Percentiles rank a stretch among this genome's conserved stretches.
phyloP scores from a whole-genome alignment of 2,329 filamentous ascomycete genomes.

The Fusarium metavorans region DNA sequence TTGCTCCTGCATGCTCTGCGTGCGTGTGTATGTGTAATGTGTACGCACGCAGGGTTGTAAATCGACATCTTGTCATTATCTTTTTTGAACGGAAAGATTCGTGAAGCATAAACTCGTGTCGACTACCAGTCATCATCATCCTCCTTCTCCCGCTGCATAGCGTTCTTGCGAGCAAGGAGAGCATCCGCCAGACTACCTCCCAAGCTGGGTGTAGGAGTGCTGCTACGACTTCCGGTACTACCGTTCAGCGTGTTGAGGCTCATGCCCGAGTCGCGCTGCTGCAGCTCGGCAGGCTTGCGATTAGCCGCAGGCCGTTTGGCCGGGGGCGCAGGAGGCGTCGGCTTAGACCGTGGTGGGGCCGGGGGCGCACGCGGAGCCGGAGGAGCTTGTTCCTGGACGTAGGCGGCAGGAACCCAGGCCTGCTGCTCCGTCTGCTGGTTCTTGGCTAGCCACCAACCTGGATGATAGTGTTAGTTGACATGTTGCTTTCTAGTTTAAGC shows the following conservation, averaged over 20 bases:
- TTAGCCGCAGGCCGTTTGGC: slow-evolving; percentile 80
- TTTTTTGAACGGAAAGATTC: slow-evolving; percentile 27
- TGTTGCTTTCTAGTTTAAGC: neutral
- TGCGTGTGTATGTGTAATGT: slow-evolving; percentile 2
- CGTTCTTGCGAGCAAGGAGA: slow-evolving; percentile 79
- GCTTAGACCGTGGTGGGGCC: slow-evolving; percentile 74
- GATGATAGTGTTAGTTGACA: slow-evolving; percentile 47
- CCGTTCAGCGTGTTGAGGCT: slow-evolving; percentile 69
- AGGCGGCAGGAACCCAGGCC: slow-evolving; percentile 94
- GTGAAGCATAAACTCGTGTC: slow-evolving; percentile 42
- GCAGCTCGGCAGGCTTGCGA: slow-evolving; percentile 77
- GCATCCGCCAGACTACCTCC: slow-evolving; percentile 83
- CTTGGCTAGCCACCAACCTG: slow-evolving; percentile 97
- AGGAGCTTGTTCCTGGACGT: slow-evolving; percentile 85
- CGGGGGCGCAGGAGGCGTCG: slow-evolving; percentile 81
- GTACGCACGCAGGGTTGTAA: slow-evolving; percentile 14
- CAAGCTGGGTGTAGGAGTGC: slow-evolving; percentile 77
- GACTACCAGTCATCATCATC: slow-evolving; percentile 78
- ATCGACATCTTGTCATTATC: slow-evolving; percentile 32
- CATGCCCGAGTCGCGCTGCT: slow-evolving; percentile 79
- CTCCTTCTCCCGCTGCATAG: slow-evolving; percentile 77
- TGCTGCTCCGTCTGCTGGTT: slow-evolving; percentile 69
- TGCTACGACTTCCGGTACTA: slow-evolving; percentile 73
- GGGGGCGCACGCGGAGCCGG: slow-evolving; percentile 73
- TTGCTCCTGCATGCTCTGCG: slow-evolving; percentile 16